Percentiles rank a stretch among this genome's conserved stretches.
Conservation (phyloP, 768 basidiomycete genomes). For the Macrocybe gigantea region DNA sequence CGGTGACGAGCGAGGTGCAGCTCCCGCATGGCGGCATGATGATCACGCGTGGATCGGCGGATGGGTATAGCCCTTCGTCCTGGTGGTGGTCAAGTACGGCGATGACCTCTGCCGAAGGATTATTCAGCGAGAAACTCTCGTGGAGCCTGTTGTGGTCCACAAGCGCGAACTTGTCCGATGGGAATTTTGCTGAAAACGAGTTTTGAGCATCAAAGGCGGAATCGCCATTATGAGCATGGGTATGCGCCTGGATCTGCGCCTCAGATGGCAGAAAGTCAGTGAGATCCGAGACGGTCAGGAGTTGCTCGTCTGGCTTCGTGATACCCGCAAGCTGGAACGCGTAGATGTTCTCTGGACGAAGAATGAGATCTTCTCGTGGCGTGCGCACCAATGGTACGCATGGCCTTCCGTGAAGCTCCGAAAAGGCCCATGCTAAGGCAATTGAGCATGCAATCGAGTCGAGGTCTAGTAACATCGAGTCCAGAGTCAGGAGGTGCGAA, state of each 20-base stretch:
- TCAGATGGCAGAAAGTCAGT: slow-evolving; percentile 14
- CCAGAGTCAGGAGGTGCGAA: neutral
- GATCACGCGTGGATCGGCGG: slow-evolving; percentile 65
- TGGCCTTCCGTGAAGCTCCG: slow-evolving; percentile 52
- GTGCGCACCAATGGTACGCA: slow-evolving; percentile 63
- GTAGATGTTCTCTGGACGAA: slow-evolving; percentile 85
- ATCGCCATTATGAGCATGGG: too few relatives aligned
- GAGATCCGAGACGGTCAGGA: slow-evolving; percentile 71
- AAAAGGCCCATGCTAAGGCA: slow-evolving; percentile 83
- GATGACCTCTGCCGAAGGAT: slow-evolving; percentile 46
- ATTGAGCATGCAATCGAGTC: slow-evolving; percentile 86
- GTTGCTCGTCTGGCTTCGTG: slow-evolving; percentile 38
- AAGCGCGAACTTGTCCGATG: slow-evolving; percentile 62
- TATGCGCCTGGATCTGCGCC: too few relatives aligned
- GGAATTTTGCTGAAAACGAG: slow-evolving; percentile 23
- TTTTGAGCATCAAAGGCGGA: slow-evolving; percentile 12
- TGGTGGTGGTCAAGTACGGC: slow-evolving; percentile 89
- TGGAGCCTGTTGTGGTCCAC: slow-evolving; percentile 87
- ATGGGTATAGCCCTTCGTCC: slow-evolving; percentile 68
- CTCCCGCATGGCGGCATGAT: slow-evolving; percentile 55
- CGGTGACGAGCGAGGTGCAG: slow-evolving; percentile 46
- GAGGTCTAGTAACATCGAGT: slow-evolving; percentile 52
- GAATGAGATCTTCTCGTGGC: slow-evolving; percentile 68
- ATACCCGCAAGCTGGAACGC: slow-evolving; percentile 62
- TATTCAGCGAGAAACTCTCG: slow-evolving; percentile 31